Evolutionary conservation across 345 rosid genomes (phyloP), one percentile per base, ranked within the genome.

Genomic region (Laguncularia racemosa): DNA sequence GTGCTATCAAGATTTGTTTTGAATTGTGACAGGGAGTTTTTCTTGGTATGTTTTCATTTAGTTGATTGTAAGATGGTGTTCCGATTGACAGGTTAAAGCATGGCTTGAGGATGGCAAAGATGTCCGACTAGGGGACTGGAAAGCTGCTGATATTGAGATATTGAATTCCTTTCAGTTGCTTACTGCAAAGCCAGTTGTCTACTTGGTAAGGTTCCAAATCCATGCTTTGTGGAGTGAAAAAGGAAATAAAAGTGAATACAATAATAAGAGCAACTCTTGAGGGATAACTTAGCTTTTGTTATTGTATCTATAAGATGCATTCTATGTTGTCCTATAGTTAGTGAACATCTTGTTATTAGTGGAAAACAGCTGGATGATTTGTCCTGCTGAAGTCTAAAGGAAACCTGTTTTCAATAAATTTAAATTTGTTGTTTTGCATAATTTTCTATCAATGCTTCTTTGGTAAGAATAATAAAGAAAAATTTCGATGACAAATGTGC

Each of bases 61-160:
- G 45, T n/a, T 6, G 15, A 38, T 23, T 51, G 40, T 16, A 9
- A 20, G 43, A 48, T 52, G 40, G 12, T 38, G 19, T 56, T 78
- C 54, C 66, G 23, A 57, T 49, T 55, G 46, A 46, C 63, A 89
- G 97, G 83, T 93, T 68, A 89, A 83, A 75, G 82, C 84, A 62
- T 85, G 85, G 89, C 76, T 93, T 55, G 74, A 76, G 71, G 96
- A 82, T 18, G 97, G 76, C 63, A 89, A 93, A 67, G 97, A 89
- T 68, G 77, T 93, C 52, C 92, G 96, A 44, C 70, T 93, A 20
- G 99, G 96, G 66, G 99, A 93, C 50, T 93, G 99, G 99, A 93
- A 93, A 67, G 79, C 97, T 62, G 90, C 95, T 77, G 97, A 87
- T 54, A 74, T 89, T 56, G 99, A 93, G 86, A 85, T 93, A 63